These are phyloP conservation scores for Aspergillus tanneri DNA, from an alignment of 2,329 filamentous ascomycete species.

Conservation along the genomic window DNA sequence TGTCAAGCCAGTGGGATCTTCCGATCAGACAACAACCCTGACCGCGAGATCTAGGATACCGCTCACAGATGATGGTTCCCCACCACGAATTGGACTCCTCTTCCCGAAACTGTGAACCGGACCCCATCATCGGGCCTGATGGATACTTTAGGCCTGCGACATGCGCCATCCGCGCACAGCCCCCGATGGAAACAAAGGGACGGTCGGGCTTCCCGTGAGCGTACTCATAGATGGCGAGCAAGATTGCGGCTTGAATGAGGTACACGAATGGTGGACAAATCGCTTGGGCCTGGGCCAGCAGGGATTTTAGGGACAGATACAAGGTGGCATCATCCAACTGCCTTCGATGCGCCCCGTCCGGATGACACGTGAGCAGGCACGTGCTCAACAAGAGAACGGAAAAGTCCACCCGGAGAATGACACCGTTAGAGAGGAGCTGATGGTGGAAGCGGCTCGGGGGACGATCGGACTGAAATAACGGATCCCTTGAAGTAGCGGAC, in stretches of 20 bases:
- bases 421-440: constrained; percentile 18
- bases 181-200: constrained; percentile 25
- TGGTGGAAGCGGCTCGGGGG: constrained; percentile 29
- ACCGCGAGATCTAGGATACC: constrained; percentile 16
- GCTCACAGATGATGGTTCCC: constrained; percentile 30
- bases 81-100: constrained; percentile 33
- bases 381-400: constrained; percentile 29
- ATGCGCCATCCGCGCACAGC: constrained; percentile 29
- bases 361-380: constrained; percentile 20
- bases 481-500: constrained; percentile 31
- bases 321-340: constrained; percentile 9
- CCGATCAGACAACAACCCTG: too few relatives aligned
- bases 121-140: not conserved
- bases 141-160: constrained; percentile 19
- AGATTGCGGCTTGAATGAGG: constrained; percentile 30
- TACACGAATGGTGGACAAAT: constrained; percentile 18
- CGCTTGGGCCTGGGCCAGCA: constrained; percentile 27
- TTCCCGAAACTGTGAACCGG: constrained; percentile 8
- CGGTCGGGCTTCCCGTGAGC: constrained; percentile 17
- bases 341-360: not conserved
- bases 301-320: constrained; percentile 25
- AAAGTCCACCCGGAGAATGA: constrained; percentile 21
- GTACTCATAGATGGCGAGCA: constrained; percentile 33
- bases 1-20: too few relatives aligned
- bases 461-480: constrained; percentile 30